Conservation (phyloP, 23 red algal species). For the Gracilaria gracilis region DNA sequence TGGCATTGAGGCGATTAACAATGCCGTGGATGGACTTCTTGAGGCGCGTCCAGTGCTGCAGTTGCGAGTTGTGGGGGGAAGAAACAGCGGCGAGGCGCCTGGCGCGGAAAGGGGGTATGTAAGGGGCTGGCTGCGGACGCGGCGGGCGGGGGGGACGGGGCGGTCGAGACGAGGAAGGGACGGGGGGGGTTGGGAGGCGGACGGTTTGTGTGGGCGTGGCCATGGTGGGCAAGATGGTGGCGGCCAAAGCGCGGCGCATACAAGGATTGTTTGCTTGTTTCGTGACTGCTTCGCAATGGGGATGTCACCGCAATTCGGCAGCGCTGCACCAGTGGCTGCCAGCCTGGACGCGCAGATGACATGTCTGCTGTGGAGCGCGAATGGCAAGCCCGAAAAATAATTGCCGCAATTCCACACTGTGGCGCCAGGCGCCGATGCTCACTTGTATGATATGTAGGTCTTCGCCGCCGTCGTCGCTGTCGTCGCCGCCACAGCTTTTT, state of each 20-base stretch:
- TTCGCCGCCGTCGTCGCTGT: background rate
- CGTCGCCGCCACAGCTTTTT: no score
- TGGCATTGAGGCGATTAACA: conserved; percentile 75
- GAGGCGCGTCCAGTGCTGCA: conserved; percentile 71
- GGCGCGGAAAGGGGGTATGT: conserved; percentile 57
- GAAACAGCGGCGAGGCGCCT: conserved; percentile 29
- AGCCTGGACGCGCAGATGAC: conserved; percentile 2
- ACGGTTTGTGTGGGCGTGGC: conserved; percentile 16
- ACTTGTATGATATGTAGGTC: no score
- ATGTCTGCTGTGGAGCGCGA: conserved; percentile 38
- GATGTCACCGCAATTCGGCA: conserved; percentile 19
- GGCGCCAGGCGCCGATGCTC: background rate
- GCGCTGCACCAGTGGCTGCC: conserved; percentile 42
- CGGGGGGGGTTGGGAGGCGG: conserved; percentile 20
- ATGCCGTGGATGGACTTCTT: conserved; percentile 75
- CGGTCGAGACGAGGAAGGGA: conserved; percentile 17
- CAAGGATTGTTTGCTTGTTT: conserved; percentile 42
- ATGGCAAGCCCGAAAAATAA: conserved; percentile 15
- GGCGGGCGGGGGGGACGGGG: conserved; percentile 57
- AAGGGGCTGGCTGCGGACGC: conserved; percentile 37
- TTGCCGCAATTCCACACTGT: background rate
- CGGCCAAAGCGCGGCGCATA: conserved; percentile 46
- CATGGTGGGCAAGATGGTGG: conserved; percentile 34
- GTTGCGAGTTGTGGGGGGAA: conserved; percentile 45
- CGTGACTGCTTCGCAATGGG: conserved; percentile 43